Evolutionary conservation across 192 early-diverging fungal genomes (phyloP).

Genomic region (Chytriomyces sp.): DNA sequence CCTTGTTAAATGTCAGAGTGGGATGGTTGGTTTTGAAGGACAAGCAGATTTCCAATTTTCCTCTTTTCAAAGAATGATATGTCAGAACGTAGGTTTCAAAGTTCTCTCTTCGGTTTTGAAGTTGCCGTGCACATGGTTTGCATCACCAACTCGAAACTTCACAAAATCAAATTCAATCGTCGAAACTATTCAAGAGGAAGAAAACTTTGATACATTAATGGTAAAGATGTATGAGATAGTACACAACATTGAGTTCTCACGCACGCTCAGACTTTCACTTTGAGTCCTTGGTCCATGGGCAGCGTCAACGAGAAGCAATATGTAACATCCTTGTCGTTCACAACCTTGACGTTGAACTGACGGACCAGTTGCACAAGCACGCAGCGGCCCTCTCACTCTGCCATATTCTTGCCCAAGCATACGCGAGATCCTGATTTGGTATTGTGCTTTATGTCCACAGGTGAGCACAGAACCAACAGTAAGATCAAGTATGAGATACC

Average conservation of each 20-base stretch:
- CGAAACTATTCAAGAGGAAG: background rate
- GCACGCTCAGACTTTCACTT: background rate
- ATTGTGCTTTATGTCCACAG: too few relatives aligned
- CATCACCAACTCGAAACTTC: background rate
- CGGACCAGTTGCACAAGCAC: conserved; percentile 18
- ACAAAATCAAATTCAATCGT: background rate
- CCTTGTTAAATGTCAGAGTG: too few relatives aligned
- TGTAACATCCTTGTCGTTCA: conserved; percentile 9
- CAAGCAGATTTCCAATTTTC: background rate
- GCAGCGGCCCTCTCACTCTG: conserved; percentile 38
- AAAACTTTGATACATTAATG: background rate
- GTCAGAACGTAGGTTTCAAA: background rate
- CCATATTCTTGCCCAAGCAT: conserved; percentile 41
- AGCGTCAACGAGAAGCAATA: conserved; percentile 20
- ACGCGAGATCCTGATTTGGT: conserved; percentile 36
- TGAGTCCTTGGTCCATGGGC: conserved; percentile 21
- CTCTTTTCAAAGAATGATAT: too few relatives aligned
- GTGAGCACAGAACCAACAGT: too few relatives aligned
- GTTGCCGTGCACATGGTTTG: background rate
- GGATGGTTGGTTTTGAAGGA: background rate
- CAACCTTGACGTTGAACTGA: conserved; percentile 27
- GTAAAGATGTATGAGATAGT: background rate
- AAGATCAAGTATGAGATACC: too few relatives aligned
- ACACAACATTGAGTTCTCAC: background rate
- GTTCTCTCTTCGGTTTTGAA: background rate